Evolutionary conservation across 208 protist genomes (phyloP), one percentile per base, ranked within the genome.

Genomic region (Trypanosoma scelopori): DNA sequence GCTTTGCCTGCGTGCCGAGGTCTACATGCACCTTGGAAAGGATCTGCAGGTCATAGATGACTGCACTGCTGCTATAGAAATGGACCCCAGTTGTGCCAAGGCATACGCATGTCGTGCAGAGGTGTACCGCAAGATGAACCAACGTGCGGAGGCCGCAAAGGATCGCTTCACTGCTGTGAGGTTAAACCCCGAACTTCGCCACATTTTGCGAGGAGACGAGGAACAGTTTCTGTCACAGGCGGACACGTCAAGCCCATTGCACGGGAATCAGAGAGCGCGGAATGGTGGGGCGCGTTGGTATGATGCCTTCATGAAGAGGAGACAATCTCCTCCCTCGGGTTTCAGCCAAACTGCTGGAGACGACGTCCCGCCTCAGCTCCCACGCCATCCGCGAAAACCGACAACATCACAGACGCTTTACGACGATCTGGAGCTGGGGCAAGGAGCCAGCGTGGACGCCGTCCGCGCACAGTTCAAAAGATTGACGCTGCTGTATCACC

Each of bases 401-500:
- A 9, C 4, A 30, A 15, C 43, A 27, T 9, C 45, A 20, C 46
- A 48, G 12, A 37, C 84, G 12, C 65, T 92, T 55, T 94, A 94
- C 72, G 78, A 88, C 18, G 55, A 85, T 4, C 74, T 96, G 6
- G 82, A 81, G 20, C 65, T 96, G 22, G 28, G 45, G 12, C 55
- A 1, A 1, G 65, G 48, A 11, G 84, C 88, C 6, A 59, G 71
- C 39, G 46, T 52, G 22, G 64, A 74, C 27, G 78, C 89, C 15
- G 81, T 94, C 32, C 79, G 85, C 3, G 50, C 76, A 55, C 61
- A 75, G 35, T 96, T 85, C 62, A 81, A 83, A 43, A 77, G 64
- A 13, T 77, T 93, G 20, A 89, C 77, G 7, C 71, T 96, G 66
- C 74, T 76, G 39, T 89, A 71, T 56, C 91, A 96, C 64, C 91